A percentile compares a stretch with the other conserved stretches of the same genome.
Conservation (phyloP, 1,284 basidiomycete species). For the Boletellus sp. region DNA sequence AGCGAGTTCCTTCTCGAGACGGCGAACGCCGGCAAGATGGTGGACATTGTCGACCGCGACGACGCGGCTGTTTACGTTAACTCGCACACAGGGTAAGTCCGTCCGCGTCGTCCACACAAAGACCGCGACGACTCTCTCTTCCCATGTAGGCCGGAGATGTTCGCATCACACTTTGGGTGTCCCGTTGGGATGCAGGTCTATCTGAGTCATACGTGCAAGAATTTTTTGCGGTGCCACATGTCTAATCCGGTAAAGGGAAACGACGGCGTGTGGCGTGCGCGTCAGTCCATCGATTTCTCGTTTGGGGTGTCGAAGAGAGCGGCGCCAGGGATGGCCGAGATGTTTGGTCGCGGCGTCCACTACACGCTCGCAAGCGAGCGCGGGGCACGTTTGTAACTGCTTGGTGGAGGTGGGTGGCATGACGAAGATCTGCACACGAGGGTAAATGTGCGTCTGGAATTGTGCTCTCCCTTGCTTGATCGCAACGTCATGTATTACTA, state of each 20-base stretch:
- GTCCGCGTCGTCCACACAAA: neutral
- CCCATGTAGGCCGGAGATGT: constrained; percentile 27
- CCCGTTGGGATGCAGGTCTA: constrained; percentile 23
- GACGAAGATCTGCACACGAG: too few species aligned
- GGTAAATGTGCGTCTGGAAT: too few species aligned
- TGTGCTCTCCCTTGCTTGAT: too few species aligned
- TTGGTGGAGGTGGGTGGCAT: too few species aligned
- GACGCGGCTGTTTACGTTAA: constrained; percentile 27
- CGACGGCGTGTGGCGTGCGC: constrained; percentile 19
- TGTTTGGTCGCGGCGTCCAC: constrained; percentile 14
- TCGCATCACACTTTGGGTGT: constrained; percentile 31
- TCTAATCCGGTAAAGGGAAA: constrained; percentile 26
- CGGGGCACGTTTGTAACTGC: neutral
- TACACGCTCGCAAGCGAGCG: constrained; percentile 1
- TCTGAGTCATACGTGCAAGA: constrained; percentile 19
- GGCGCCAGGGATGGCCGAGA: constrained; percentile 16
- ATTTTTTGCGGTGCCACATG: constrained; percentile 30
- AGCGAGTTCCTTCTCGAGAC: constrained; percentile 26
- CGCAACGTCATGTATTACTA: too few species aligned
- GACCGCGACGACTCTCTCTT: neutral
- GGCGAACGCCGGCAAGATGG: constrained; percentile 21
- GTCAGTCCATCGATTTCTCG: constrained; percentile 22
- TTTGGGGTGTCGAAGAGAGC: constrained; percentile 20
- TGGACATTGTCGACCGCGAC: constrained; percentile 20
- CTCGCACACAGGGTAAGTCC: constrained; percentile 30